phyloP scores from a whole-genome alignment of 495 filamentous ascomycete species.

The Astrothelium macrocarpum region DNA sequence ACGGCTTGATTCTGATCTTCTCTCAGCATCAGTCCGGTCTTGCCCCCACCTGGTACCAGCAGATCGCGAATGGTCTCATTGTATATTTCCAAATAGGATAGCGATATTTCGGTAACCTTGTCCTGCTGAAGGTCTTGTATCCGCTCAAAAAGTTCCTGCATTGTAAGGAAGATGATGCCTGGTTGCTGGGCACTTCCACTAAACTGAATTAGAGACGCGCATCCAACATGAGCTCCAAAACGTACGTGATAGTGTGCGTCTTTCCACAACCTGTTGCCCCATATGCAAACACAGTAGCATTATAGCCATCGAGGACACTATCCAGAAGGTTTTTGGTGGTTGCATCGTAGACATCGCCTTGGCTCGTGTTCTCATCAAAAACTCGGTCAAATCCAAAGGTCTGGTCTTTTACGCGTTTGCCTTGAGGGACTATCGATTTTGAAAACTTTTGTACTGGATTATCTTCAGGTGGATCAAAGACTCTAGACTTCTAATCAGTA shows the following conservation, averaged over 20 bases:
- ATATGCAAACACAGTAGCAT: slow-evolving; percentile 98
- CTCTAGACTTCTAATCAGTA: slow-evolving; percentile 42
- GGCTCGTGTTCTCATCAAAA: slow-evolving; percentile 91
- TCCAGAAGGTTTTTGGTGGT: slow-evolving; percentile 85
- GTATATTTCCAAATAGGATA: slow-evolving; percentile 98
- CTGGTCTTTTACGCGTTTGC: slow-evolving; percentile 94
- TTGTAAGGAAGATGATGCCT: slow-evolving; percentile 96
- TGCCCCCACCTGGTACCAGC: slow-evolving; percentile 75
- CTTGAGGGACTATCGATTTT: slow-evolving; percentile 67
- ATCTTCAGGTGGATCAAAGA: slow-evolving; percentile 97
- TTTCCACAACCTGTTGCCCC: slow-evolving; percentile 97
- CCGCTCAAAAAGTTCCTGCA: slow-evolving; percentile 95
- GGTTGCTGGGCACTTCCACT: slow-evolving; percentile 80
- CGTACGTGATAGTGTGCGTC: slow-evolving; percentile 77
- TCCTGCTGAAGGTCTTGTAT: slow-evolving; percentile 77
- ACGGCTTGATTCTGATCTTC: slow-evolving; percentile 93
- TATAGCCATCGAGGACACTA: slow-evolving; percentile 93
- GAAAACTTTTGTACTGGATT: slow-evolving; percentile 89
- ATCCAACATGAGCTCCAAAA: neutral
- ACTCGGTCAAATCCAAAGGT: slow-evolving; percentile 94
- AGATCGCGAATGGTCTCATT: slow-evolving; percentile 98
- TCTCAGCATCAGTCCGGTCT: slow-evolving; percentile 81
- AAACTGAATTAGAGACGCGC: slow-evolving; percentile 17
- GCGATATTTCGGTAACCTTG: slow-evolving; percentile 79
- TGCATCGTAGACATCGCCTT: slow-evolving; percentile 90